phyloP scores from a whole-genome alignment of 257 asterid species.

The Verbena officinalis region DNA sequence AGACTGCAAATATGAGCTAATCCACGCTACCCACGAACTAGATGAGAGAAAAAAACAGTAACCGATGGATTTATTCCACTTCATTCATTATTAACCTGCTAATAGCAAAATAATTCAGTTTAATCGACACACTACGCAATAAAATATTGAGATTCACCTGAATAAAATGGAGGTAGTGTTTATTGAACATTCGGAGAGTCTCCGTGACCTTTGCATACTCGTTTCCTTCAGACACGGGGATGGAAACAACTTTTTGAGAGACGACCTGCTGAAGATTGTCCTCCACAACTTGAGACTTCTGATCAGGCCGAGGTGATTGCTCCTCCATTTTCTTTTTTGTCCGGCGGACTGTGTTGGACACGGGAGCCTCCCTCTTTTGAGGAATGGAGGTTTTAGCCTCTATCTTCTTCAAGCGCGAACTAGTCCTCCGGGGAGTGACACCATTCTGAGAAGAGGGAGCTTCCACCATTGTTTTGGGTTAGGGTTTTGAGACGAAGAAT shows the following conservation, averaged over 20 bases:
- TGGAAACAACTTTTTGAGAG: too few relatives aligned
- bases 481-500: too few relatives aligned
- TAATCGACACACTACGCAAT: background rate
- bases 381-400: background rate
- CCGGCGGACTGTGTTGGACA: background rate
- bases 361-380: background rate
- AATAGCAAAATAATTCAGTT: background rate
- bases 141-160: conserved; percentile 45
- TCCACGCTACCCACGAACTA: too few relatives aligned
- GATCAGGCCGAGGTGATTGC: background rate
- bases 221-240: conserved; percentile 27
- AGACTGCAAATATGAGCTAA: too few relatives aligned
- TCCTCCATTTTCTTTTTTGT: background rate
- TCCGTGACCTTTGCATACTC: conserved; percentile 49
- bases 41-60: background rate
- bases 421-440: background rate
- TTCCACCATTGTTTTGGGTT: background rate
- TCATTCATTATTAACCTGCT: background rate
- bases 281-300: background rate
- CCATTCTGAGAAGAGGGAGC: background rate
- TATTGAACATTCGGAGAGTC: conserved; percentile 63
- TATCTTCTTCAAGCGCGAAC: background rate
- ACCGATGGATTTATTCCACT: background rate
- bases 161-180: conserved; percentile 59
- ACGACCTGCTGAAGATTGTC: background rate